These are phyloP conservation scores for Apiotrichum gamsii DNA, from an alignment of 1,284 basidiomycete genomes.

Conservation along the genomic window DNA sequence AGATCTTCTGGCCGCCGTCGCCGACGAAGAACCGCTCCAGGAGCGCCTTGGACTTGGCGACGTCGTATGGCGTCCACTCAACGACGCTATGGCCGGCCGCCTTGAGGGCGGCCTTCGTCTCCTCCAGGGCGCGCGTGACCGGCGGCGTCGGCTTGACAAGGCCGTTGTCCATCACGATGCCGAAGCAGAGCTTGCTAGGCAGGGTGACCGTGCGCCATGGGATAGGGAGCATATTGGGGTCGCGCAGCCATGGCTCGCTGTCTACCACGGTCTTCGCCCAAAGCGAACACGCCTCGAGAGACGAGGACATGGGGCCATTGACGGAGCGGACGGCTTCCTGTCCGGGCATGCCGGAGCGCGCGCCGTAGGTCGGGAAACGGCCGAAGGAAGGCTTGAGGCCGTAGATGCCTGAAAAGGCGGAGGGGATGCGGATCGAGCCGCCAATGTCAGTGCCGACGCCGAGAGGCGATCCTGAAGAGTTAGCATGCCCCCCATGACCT, in stretches of 20 bases:
- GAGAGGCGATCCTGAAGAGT: conserved; percentile 52
- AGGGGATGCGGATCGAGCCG: conserved; percentile 65
- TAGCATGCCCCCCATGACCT: neutral
- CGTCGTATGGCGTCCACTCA: conserved; percentile 39
- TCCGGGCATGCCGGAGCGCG: conserved; percentile 59
- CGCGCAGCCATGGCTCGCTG: conserved; percentile 60
- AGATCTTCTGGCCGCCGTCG: conserved; percentile 39
- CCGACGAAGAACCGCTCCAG: conserved; percentile 32
- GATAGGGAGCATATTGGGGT: conserved; percentile 59
- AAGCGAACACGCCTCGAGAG: conserved; percentile 56
- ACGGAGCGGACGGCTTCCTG: conserved; percentile 66
- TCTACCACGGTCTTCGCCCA: conserved; percentile 54
- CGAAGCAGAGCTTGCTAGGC: conserved; percentile 56
- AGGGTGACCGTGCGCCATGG: conserved; percentile 61
- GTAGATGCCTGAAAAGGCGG: conserved; percentile 61
- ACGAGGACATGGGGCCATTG: conserved; percentile 62
- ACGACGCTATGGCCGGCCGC: conserved; percentile 59
- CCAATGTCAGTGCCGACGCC: conserved; percentile 67
- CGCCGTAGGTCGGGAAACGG: conserved; percentile 64
- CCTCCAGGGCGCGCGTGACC: conserved; percentile 57
- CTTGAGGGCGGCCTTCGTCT: conserved; percentile 55
- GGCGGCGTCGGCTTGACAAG: conserved; percentile 62
- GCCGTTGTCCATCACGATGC: conserved; percentile 54
- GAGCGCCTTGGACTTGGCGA: conserved; percentile 16
- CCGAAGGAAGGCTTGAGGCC: conserved; percentile 64